These are phyloP conservation scores for Triticum monococcum DNA, from an alignment of 176 grass and related monocot genomes.

Conservation along the genomic window DNA sequence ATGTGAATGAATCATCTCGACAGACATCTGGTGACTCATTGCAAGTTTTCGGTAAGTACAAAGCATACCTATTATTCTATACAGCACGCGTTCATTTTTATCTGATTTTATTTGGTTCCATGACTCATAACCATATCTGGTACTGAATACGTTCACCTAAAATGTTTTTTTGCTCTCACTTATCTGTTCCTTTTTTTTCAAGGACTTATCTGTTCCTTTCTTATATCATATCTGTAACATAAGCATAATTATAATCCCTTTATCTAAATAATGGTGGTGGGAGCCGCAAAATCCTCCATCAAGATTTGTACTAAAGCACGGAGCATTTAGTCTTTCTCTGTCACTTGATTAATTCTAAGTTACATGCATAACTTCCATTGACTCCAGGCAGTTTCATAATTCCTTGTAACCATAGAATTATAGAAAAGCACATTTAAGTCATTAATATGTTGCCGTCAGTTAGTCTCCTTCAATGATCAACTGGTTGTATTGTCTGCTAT, in stretches of 20 bases:
- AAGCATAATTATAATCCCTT: constrained; percentile 1
- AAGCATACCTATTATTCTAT: neutral
- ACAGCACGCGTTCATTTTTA: constrained; percentile 30
- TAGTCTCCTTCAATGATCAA: constrained; percentile 4
- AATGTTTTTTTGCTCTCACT: neutral
- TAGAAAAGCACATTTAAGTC: neutral
- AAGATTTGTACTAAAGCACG: neutral
- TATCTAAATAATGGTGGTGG: constrained; percentile 3
- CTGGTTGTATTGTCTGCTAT: constrained; percentile 22
- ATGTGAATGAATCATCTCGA: constrained; percentile 85
- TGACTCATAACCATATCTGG: neutral
- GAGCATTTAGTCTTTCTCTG: neutral
- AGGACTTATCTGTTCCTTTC: neutral
- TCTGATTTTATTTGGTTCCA: constrained; percentile 5
- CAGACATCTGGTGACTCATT: constrained; percentile 60
- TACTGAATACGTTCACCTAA: constrained; percentile 8
- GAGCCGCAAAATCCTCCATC: neutral
- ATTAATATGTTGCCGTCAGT: neutral
- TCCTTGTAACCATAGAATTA: constrained; percentile 15
- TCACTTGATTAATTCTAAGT: constrained; percentile 6
- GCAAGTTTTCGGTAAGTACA: constrained; percentile 58
- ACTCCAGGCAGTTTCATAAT: constrained; percentile 12
- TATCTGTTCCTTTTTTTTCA: neutral
- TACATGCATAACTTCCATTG: neutral
- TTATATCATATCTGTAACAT: constrained; percentile 13